These are phyloP conservation scores for Ascochyta koolunga DNA, from an alignment of 2,329 filamentous ascomycete species.

Conservation along the genomic window DNA sequence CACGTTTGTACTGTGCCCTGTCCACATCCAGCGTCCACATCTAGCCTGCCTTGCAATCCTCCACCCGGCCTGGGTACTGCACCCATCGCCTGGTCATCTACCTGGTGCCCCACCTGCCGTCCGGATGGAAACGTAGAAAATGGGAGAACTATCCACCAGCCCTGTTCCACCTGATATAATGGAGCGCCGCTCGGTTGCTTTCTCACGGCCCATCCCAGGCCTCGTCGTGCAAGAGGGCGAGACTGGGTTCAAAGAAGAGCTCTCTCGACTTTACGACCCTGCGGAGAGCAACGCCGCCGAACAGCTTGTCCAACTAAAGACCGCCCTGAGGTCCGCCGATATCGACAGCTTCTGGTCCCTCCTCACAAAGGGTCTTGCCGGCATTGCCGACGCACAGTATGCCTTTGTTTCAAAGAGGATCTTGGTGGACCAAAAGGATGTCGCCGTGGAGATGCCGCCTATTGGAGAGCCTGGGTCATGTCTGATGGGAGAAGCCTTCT, in stretches of 20 bases:
- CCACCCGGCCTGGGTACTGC: conserved; percentile 5
- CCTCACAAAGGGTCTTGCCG: conserved; percentile 68
- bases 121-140: conserved; percentile 36
- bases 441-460: conserved; percentile 65
- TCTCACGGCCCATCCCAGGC: conserved; percentile 50
- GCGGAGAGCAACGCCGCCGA: conserved; percentile 67
- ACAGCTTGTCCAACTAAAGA: conserved; percentile 65
- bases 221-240: conserved; percentile 53
- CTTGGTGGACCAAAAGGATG: conserved; percentile 63
- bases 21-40: conserved; percentile 12
- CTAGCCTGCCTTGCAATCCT: conserved; percentile 10
- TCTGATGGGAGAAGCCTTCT: conserved; percentile 69
- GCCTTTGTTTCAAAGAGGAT: conserved; percentile 71
- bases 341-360: conserved; percentile 68
- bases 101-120: conserved; percentile 21
- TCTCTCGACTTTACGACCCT: conserved; percentile 42
- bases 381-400: conserved; percentile 69
- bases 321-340: conserved; percentile 58
- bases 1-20: conserved; percentile 10
- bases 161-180: conserved; percentile 47
- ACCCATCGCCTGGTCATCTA: conserved; percentile 1
- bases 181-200: conserved; percentile 52
- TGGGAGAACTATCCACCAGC: conserved; percentile 38
- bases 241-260: conserved; percentile 50
- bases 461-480: conserved; percentile 67